phyloP scores from a whole-genome alignment of 352 stramenopile genomes.

The Globisporangium alternatum region DNA sequence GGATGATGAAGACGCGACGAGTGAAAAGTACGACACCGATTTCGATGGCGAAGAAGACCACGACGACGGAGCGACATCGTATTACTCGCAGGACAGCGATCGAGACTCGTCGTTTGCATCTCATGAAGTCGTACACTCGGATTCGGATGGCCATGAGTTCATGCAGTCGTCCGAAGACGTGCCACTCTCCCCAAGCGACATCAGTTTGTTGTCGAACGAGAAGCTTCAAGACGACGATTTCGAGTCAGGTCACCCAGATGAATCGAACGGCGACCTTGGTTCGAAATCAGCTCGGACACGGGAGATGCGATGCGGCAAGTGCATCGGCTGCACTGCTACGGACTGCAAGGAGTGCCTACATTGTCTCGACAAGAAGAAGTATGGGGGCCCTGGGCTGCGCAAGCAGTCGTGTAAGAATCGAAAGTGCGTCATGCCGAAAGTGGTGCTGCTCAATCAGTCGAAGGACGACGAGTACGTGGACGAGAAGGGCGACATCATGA shows the following conservation, averaged over 20 bases:
- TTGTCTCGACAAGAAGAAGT: constrained; percentile 86
- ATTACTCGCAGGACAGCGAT: constrained; percentile 59
- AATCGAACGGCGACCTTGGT: constrained; percentile 32
- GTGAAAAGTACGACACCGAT: constrained; percentile 38
- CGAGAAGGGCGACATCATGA: constrained; percentile 40
- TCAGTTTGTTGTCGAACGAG: constrained; percentile 31
- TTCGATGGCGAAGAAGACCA: constrained; percentile 12
- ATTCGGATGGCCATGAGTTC: constrained; percentile 30
- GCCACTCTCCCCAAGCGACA: constrained; percentile 30
- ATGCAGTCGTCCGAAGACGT: constrained; percentile 28
- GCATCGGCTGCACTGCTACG: constrained; percentile 56
- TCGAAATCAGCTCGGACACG: constrained; percentile 43
- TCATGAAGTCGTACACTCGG: constrained; percentile 21
- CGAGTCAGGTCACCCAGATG: constrained; percentile 5
- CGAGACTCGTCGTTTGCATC: constrained; percentile 35
- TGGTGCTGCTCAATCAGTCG: constrained; percentile 64
- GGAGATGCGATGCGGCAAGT: constrained; percentile 77
- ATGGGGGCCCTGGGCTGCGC: constrained; percentile 68
- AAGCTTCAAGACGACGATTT: constrained; percentile 34
- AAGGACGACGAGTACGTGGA: constrained; percentile 54
- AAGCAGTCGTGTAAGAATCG: constrained; percentile 83
- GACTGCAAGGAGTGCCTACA: constrained; percentile 80
- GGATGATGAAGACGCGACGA: constrained; percentile 26
- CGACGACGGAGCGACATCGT: constrained; percentile 36
- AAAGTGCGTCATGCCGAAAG: constrained; percentile 70